phyloP scores from a whole-genome alignment of 345 rosid species.

The Triadica sebifera region DNA sequence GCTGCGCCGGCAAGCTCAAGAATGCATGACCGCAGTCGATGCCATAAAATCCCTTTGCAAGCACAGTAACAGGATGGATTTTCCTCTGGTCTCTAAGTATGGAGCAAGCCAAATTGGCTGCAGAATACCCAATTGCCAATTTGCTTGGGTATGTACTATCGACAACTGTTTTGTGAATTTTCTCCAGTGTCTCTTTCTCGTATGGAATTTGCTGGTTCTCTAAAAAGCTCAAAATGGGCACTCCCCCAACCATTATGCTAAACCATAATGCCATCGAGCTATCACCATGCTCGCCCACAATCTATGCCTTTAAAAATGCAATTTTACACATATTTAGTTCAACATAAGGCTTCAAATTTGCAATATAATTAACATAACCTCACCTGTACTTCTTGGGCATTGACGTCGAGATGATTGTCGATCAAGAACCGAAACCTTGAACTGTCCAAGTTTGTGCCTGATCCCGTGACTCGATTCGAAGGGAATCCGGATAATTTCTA shows the following conservation, averaged over 20 bases:
- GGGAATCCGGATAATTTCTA: slow-evolving; percentile 94
- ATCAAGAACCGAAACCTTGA: slow-evolving; percentile 83
- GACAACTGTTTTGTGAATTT: slow-evolving; percentile 63
- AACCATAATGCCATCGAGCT: slow-evolving; percentile 97
- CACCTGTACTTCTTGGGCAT: slow-evolving; percentile 97
- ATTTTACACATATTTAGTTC: too few species aligned
- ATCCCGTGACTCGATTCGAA: slow-evolving; percentile 70
- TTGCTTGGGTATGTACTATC: slow-evolving; percentile 75
- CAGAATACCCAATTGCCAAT: slow-evolving; percentile 97
- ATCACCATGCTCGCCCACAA: slow-evolving; percentile 93
- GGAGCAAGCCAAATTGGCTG: slow-evolving; percentile 65
- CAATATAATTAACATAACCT: not conserved
- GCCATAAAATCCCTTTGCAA: slow-evolving; percentile 82
- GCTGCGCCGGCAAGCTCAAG: slow-evolving; percentile 79
- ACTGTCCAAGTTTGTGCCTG: slow-evolving; percentile 88
- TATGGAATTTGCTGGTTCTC: slow-evolving; percentile 66
- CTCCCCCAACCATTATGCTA: slow-evolving; percentile 85
- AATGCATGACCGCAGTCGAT: slow-evolving; percentile 65
- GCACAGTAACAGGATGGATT: slow-evolving; percentile 85
- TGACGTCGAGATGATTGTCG: slow-evolving; percentile 86
- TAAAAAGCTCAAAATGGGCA: slow-evolving; percentile 71
- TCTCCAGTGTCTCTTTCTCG: slow-evolving; percentile 75
- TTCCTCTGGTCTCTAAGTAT: slow-evolving; percentile 80
- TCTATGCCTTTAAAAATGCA: slow-evolving; percentile 51
- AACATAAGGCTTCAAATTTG: too few species aligned